A percentile compares a stretch with the other conserved stretches of the same genome.
phyloP scores from a whole-genome alignment of 306 rosid species.

The Echinosophora koreensis region DNA sequence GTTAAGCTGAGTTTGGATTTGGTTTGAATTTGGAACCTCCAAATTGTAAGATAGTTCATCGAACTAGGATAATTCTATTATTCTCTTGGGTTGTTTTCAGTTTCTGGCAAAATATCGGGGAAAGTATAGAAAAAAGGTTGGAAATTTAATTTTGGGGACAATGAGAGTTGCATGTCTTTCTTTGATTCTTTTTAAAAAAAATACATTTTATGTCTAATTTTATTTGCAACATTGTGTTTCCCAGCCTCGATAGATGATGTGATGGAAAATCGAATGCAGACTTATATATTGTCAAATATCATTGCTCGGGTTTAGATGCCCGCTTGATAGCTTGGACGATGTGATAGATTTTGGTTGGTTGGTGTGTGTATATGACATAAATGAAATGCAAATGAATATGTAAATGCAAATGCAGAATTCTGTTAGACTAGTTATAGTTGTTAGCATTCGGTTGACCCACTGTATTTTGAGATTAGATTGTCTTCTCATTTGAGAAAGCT shows the following conservation, averaged over 20 bases:
- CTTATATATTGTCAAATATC: slow-evolving; percentile 13
- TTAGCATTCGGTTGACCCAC: too few species aligned
- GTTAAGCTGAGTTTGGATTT: slow-evolving; percentile 4
- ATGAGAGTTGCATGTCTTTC: not conserved
- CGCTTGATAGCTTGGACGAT: slow-evolving; percentile 36
- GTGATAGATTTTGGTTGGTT: slow-evolving; percentile 28
- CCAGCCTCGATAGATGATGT: not conserved
- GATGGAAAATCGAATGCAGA: slow-evolving; percentile 20
- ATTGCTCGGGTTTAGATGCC: slow-evolving; percentile 25
- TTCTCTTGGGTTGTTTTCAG: slow-evolving; percentile 12
- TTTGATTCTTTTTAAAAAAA: not conserved
- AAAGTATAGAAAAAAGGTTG: not conserved
- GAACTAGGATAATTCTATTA: not conserved
- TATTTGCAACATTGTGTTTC: not conserved
- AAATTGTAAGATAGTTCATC: slow-evolving; percentile 15
- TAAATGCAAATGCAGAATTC: too few species aligned
- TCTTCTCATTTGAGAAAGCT: slow-evolving; percentile 6
- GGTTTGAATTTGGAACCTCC: slow-evolving; percentile 10
- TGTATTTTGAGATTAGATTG: slow-evolving; percentile 24
- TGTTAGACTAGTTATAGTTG: too few species aligned
- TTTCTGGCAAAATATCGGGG: slow-evolving; percentile 3
- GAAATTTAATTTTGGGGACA: slow-evolving; percentile 13
- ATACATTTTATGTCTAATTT: not conserved
- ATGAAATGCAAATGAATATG: too few species aligned
- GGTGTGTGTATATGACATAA: not conserved